Conservation (phyloP, 331 rosid species). For the Acacia pycnantha region DNA sequence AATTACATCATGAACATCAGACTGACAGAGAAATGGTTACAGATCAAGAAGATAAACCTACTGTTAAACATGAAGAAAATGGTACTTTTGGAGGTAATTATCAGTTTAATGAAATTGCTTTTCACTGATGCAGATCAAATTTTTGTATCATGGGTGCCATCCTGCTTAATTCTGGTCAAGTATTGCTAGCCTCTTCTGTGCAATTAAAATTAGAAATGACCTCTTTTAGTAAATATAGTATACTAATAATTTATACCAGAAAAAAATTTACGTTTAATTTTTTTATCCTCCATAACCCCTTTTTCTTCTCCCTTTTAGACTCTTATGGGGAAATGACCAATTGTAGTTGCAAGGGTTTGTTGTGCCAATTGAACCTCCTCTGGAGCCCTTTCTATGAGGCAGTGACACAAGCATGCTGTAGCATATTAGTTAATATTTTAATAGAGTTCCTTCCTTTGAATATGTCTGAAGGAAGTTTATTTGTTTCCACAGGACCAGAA, state of each 20-base stretch:
- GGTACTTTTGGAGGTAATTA: slow-evolving; percentile 61
- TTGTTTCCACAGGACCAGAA: slow-evolving; percentile 55
- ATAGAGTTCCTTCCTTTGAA: slow-evolving; percentile 25
- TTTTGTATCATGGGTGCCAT: slow-evolving; percentile 5
- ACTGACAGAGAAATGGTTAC: slow-evolving; percentile 50
- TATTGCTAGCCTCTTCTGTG: neutral
- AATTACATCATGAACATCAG: slow-evolving; percentile 54
- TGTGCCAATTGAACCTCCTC: neutral
- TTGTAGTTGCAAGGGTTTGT: neutral
- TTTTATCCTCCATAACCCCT: neutral
- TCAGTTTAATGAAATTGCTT: slow-evolving; percentile 6
- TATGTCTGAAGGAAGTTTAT: neutral
- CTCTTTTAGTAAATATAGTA: neutral
- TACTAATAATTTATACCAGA: neutral
- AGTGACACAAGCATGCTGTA: neutral
- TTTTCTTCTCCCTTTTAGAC: neutral
- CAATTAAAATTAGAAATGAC: slow-evolving; percentile 5
- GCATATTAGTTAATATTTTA: slow-evolving; percentile 14
- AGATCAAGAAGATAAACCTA: slow-evolving; percentile 63
- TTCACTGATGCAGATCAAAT: neutral
- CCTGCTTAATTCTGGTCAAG: neutral
- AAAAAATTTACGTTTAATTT: neutral
- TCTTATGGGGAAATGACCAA: neutral
- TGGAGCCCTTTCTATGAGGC: neutral
- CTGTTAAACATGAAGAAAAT: slow-evolving; percentile 60